These are phyloP conservation scores for Cryphonectria radicalis DNA, from an alignment of 2,329 filamentous ascomycete genomes.

Conservation along the genomic window DNA sequence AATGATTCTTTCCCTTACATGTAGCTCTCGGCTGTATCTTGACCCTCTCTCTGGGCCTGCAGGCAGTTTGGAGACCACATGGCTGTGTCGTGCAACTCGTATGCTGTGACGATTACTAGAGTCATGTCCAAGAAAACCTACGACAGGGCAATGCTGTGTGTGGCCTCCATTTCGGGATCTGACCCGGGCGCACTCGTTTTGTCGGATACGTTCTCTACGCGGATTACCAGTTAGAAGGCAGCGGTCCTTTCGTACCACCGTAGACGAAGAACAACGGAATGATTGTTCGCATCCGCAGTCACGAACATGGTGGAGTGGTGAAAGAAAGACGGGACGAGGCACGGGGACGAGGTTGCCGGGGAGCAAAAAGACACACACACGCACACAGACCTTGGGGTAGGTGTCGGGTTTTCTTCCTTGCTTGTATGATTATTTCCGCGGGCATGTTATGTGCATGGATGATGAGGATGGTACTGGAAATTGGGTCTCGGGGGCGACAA, in stretches of 20 bases:
- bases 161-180: background rate
- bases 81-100: background rate
- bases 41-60: no score
- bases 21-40: background rate
- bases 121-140: background rate
- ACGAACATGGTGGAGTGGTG: background rate
- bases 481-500: background rate
- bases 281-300: background rate
- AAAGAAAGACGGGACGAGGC: background rate
- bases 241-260: background rate
- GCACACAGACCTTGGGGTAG: background rate
- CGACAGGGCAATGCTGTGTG: background rate
- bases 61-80: background rate
- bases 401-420: background rate
- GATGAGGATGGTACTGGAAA: background rate
- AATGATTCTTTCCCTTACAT: background rate
- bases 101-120: background rate
- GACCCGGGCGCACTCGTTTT: background rate
- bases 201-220: background rate
- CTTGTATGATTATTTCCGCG: constrained; percentile 5
- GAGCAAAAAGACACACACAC: background rate
- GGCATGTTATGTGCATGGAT: background rate
- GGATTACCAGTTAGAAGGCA: background rate
- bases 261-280: background rate
- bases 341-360: background rate